Evolutionary conservation across 2,329 filamentous ascomycete genomes (phyloP), one percentile per base, ranked within the genome.

Genomic region (Neonectria faginata): DNA sequence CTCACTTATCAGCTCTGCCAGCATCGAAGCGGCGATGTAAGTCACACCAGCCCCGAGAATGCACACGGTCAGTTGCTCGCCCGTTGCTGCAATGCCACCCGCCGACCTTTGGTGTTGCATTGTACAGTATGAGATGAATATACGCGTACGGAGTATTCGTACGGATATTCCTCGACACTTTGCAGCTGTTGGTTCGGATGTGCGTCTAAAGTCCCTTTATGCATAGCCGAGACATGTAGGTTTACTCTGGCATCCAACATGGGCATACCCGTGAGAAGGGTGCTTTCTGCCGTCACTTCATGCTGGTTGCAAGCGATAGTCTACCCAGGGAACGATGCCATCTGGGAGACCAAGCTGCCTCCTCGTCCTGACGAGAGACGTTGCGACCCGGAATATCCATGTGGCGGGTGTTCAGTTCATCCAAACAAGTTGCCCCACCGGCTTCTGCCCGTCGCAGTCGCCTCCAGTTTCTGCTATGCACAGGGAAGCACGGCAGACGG

Each of bases 31-130:
- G 25, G 39, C 20, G 45, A 41, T 29, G 45, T 48, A 41, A 31
- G 45, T 48, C 36, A 41, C 47, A 45, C 50, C 52, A 54, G n/a
- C 52, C n/a, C 20, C 50, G 48, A 36, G 48, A 55, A 59, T 42
- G 45, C 47, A 41, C 44, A 59, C 42, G 33, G 56, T 44, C 8
- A 33, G 33, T 44, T 36, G n/a, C 39, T 51, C 50, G 44, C 54
- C 9, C 25, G 27, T 18, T 33, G 31, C 41, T 42, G 25, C 31
- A 27, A 48, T 58, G 54, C 47, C 56, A 53, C 20, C 31, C 45
- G 20, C 18, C 36, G 9, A 41, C 29, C 36, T 47, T 56, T 36
- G 18, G 44, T 27, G 47, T 11, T 48, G 25, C 36, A 41, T n/a
- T n/a, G 36, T n/a, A 39, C 14, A 14, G 36, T 6, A 39, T 8